Percentiles rank a stretch among this genome's conserved stretches.
phyloP scores from a whole-genome alignment of 1,284 basidiomycete species.

The Stereum hirsutum region DNA sequence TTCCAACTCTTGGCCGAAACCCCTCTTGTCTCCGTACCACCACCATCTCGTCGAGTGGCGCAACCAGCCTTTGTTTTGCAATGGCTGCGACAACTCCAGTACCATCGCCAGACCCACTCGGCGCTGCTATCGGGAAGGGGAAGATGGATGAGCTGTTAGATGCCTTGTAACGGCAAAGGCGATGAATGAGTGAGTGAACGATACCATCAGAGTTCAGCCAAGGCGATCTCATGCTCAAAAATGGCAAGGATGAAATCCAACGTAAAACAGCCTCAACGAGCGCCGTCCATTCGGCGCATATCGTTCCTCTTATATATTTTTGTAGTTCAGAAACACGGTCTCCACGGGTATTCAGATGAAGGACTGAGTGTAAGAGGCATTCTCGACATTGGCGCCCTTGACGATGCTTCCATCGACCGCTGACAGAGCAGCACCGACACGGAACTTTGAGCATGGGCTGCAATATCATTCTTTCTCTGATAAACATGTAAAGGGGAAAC shows the following conservation, averaged over 20 bases:
- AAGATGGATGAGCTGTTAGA: conserved; percentile 6
- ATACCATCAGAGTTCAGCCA: too few species aligned
- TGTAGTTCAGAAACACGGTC: not conserved
- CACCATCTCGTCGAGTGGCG: too few species aligned
- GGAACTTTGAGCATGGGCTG: conserved; percentile 77
- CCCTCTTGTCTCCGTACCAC: too few species aligned
- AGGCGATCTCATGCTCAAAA: conserved; percentile 1
- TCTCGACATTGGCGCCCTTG: conserved; percentile 84
- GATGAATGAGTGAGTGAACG: conserved; percentile 44
- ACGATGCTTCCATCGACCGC: conserved; percentile 62
- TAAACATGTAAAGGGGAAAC: not conserved
- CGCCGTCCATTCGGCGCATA: conserved; percentile 87
- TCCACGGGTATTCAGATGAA: not conserved
- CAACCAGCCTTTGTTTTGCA: too few species aligned
- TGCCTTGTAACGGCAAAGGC: conserved; percentile 73
- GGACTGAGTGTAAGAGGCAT: conserved; percentile 76
- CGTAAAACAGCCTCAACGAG: conserved; percentile 79
- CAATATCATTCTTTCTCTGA: conserved; percentile 54
- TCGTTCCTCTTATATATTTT: conserved; percentile 46
- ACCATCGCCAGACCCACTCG: too few species aligned
- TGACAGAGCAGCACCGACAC: conserved; percentile 81
- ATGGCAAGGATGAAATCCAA: conserved; percentile 7
- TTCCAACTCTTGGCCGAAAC: conserved; percentile 90
- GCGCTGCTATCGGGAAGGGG: too few species aligned
- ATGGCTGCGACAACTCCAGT: too few species aligned